Base-by-base conservation (phyloP, 1,139 yeast species). In the Hansenula sp. region DNA sequence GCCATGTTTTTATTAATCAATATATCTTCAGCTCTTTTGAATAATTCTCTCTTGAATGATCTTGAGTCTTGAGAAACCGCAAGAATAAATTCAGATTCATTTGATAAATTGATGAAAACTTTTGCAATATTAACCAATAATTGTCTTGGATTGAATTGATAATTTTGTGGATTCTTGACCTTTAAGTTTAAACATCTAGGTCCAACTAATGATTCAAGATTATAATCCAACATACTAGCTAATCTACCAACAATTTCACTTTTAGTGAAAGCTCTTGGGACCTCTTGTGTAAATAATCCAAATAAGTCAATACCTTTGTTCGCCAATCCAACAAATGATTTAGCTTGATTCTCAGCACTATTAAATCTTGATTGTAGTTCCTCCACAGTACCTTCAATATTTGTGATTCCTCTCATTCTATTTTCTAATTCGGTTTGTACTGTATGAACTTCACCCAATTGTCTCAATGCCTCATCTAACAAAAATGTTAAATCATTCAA, bases 141-240 rank as follows among this genome's bases (percentile, higher is more conserved):
- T 43, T 74, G 76, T 51, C 80, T 81, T 5, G 99, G 97, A 55
- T 87, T 81, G 63, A 93, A 93, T 33, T 80, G 78, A 62, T 90
- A 91, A 57, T 83, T 81, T 50, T 84, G 89, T 0, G 98, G 98
- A 50, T 85, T 77, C 48, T 76, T 75, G 25, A 93, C 99, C 62
- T 88, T 89, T 54, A 93, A 75, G 47, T 86, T 90, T 12, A 93
- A 79, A 67, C 96, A 91, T 60, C 86, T 86, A 15, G 98, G 97
- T 0, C 99, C 99, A 19, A 91, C 98, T 66, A 93, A 72, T 10
- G 93, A 89, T 36, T 82, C 87, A 50, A 93, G 70, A 62, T 93
- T 93, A 66, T 91, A 93, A 67, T 93, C 87, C 61, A 93, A 71
- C 99, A 93, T 93, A 40, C 96, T 90, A 0, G 99, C 96, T 49